Evolutionary conservation across 352 stramenopile species (phyloP), one percentile per base, ranked within the genome.

Genomic region (Pythium pyrilobum): DNA sequence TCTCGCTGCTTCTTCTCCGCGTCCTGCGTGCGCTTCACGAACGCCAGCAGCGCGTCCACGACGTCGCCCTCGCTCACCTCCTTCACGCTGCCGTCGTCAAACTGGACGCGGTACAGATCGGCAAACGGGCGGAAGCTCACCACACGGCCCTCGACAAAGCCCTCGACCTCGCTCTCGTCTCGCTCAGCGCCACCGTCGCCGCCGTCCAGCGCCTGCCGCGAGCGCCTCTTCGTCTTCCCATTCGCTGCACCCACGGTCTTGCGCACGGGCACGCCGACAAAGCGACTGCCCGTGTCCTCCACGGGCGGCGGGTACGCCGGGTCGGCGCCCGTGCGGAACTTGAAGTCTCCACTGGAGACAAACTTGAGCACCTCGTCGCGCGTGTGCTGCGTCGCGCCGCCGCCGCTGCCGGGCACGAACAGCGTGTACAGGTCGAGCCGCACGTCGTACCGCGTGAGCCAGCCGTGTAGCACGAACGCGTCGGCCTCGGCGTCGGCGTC

Each of bases 361-460:
- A 83, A 77, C 61, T 86, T 78, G 57, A 87, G 72, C 25, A 90
- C 63, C n/a, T 87, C 77, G 16, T 56, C 65, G 37, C 78, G 65
- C 33, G 76, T 52, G 58, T 81, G 44, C n/a, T 64, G 44, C 51
- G 43, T 59, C 45, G 50, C 11, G 56, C 67, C 67, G 24, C 23
- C 67, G 24, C 23, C 47, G 47, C 47, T 23, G 31, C 36, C 67
- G 11, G 80, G 80, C 12, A 83, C 58, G 34, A 87, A 87, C 37
- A 91, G 59, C 47, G 75, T 78, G 60, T 89, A 91, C 53, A 47
- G 66, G 56, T 91, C 80, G 31, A 86, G 43, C 5, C 60, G 54
- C 37, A 69, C 59, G 44, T 91, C 72, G 53, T 87, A 91, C 27
- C 75, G 69, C 41, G 80, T 91, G 59, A 91, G 65, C 80, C 80